Evolutionary conservation across 2,329 filamentous ascomycete genomes (phyloP).

Genomic region (Trichoderma sp.): DNA sequence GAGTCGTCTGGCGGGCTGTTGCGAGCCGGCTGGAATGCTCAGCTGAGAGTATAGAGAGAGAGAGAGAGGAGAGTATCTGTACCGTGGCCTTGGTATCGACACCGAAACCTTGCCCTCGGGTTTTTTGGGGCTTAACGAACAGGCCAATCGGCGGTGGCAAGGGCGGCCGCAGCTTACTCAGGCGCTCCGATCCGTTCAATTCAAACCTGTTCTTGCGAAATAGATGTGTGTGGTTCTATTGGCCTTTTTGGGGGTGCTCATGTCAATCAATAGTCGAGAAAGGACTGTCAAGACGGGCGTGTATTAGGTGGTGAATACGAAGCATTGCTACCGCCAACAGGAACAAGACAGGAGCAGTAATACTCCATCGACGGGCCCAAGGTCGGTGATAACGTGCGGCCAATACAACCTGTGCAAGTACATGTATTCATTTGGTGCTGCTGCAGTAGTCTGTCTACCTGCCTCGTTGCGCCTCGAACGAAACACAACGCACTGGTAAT

Average conservation of each 20-base stretch:
- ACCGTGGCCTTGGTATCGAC: constrained; percentile 15
- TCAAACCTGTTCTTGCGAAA: neutral
- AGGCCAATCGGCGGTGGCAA: neutral
- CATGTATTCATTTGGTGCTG: neutral
- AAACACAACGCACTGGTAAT: neutral
- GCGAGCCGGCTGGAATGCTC: constrained; percentile 3
- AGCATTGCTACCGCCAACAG: neutral
- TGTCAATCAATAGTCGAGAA: neutral
- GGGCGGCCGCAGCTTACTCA: neutral
- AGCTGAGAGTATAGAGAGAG: neutral
- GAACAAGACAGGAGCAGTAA: neutral
- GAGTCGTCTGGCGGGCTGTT: constrained; percentile 1
- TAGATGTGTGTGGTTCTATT: neutral
- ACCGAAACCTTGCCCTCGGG: constrained; percentile 12
- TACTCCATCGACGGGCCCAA: neutral
- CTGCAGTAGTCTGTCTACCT: neutral
- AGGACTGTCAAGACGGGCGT: neutral
- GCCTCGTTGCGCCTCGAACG: neutral
- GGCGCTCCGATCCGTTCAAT: neutral
- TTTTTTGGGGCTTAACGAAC: neutral
- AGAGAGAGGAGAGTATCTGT: neutral
- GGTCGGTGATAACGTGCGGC: neutral
- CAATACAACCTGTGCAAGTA: neutral
- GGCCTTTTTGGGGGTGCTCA: neutral
- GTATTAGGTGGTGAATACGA: neutral